Base-by-base conservation (phyloP, 2,329 filamentous ascomycete genomes). In the Diaporthe nobilis region DNA sequence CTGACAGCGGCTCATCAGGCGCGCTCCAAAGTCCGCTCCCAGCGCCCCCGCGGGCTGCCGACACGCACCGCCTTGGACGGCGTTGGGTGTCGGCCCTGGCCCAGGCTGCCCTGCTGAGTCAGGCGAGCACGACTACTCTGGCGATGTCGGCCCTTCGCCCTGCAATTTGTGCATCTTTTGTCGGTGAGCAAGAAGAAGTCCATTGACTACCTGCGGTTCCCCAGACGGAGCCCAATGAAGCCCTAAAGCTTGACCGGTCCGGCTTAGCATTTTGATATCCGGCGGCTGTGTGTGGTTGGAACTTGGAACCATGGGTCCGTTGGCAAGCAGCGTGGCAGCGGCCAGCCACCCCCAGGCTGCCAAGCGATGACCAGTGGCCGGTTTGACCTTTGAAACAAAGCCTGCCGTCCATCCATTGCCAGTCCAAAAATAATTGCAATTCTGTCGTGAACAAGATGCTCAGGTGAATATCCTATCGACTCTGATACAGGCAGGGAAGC, bases 371-470 rank as follows among this genome's bases (percentile, higher is more conserved):
- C 74, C 74, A 73, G 39, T 51, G 39, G 58, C 57, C 55, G 58
- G 75, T 74, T 74, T 74, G 75, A 74, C 57, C 65, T 76, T 58
- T 76, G 75, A 76, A 76, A 76, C 75, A 76, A 60, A 39, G 39
- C 75, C 49, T 60, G 39, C 55, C 51, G 39, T 60, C 28, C 63
- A 58, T 51, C 31, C 37, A 55, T 17, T 55, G 61, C 49, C 34
- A 53, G 61, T 61, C 74, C 72, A 53, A 73, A 68, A 73, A 68
- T 68, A 60, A 73, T 60, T 61, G 44, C 58, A 34, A 22, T 31
- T 39, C 9, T 44, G 42, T 57, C 47, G 13, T 47, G 47, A 31
- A 57, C 15, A 37, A 42, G 20, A 28, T 31, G 31, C 34, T 42
- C 65, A 55, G n/a, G 13, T 17, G 15, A 31, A 25, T 13, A 22